Conservation (phyloP, 306 rosid species). For the Citrullus mucosospermus region DNA sequence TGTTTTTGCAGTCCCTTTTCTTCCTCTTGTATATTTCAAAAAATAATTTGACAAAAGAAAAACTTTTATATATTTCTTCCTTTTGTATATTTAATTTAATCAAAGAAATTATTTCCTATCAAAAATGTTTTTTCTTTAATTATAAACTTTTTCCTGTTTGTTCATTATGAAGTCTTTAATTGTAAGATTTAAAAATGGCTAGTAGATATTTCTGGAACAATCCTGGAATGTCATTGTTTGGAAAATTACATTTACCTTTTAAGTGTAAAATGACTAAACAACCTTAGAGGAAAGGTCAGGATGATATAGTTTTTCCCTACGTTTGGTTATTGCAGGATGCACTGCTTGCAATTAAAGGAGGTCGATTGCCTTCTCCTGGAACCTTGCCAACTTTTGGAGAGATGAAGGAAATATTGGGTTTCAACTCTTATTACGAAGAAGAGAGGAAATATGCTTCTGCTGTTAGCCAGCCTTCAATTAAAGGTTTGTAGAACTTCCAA, state of each 20-base stretch:
- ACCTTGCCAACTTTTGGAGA: constrained; percentile 91
- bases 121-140: neutral
- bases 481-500: constrained; percentile 32
- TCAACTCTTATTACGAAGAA: constrained; percentile 81
- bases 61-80: too few relatives aligned
- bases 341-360: constrained; percentile 68
- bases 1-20: too few relatives aligned
- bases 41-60: too few relatives aligned
- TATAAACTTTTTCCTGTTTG: neutral
- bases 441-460: constrained; percentile 66
- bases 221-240: neutral
- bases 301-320: neutral
- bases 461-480: constrained; percentile 28
- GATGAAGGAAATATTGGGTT: constrained; percentile 77
- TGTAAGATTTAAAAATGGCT: neutral
- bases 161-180: neutral
- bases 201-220: neutral
- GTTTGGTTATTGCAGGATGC: constrained; percentile 47
- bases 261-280: neutral
- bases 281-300: neutral
- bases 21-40: too few relatives aligned
- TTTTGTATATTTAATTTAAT: too few relatives aligned
- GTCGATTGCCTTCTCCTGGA: constrained; percentile 92
- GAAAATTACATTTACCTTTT: neutral
- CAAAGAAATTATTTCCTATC: too few relatives aligned